A percentile compares a stretch with the other conserved stretches of the same genome.
Conservation (phyloP, 2,329 filamentous ascomycete species). For the Rachicladosporium sp. region DNA sequence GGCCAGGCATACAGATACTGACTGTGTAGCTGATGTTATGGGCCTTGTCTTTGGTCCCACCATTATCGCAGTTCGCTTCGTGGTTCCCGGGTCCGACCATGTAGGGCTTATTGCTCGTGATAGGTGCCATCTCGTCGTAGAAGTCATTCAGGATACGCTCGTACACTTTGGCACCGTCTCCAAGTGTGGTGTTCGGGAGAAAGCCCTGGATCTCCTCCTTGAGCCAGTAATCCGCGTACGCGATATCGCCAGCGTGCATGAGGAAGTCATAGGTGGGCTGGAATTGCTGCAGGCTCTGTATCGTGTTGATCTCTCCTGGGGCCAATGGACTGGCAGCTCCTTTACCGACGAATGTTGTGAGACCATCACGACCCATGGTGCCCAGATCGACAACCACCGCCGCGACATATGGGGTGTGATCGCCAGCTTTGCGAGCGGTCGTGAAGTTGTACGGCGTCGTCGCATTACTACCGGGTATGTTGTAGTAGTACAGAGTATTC, state of each 20-base stretch:
- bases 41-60: slow-evolving; percentile 30
- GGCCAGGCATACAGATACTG: slow-evolving; percentile 40
- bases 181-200: slow-evolving; percentile 18
- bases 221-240: slow-evolving; percentile 49
- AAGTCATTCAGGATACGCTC: slow-evolving; percentile 46
- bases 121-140: slow-evolving; percentile 38
- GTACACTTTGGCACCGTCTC: slow-evolving; percentile 39
- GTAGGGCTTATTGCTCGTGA: slow-evolving; percentile 35
- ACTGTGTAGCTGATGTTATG: slow-evolving; percentile 29
- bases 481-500: slow-evolving; percentile 13
- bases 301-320: slow-evolving; percentile 45
- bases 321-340: slow-evolving; percentile 37
- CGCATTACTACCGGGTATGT: slow-evolving; percentile 4
- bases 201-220: slow-evolving; percentile 29
- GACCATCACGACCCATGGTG: slow-evolving; percentile 9
- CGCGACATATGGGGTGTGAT: slow-evolving; percentile 42
- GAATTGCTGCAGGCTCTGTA: slow-evolving; percentile 22
- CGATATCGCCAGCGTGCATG: slow-evolving; percentile 36
- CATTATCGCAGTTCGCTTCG: slow-evolving; percentile 34
- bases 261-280: slow-evolving; percentile 11
- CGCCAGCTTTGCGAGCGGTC: slow-evolving; percentile 41
- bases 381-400: slow-evolving; percentile 41
- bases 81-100: slow-evolving; percentile 42
- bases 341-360: slow-evolving; percentile 34
- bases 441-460: slow-evolving; percentile 35